phyloP scores from a whole-genome alignment of 1,284 basidiomycete genomes.

The Moniliophthora roreri region DNA sequence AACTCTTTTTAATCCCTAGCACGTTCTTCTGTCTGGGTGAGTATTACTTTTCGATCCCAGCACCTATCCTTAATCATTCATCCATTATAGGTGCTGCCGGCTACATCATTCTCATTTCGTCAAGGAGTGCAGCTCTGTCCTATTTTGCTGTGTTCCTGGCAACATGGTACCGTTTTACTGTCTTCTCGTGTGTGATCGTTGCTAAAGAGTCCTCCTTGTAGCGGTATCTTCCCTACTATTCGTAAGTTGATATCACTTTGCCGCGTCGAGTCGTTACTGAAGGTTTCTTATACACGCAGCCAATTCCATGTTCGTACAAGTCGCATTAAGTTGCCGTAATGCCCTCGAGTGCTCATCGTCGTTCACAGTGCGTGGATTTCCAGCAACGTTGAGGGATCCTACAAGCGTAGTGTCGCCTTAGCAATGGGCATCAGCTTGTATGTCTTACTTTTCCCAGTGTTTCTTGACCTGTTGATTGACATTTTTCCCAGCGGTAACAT shows the following conservation, averaged over 20 bases:
- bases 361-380: slow-evolving; percentile 61
- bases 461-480: no score
- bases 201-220: slow-evolving; percentile 23
- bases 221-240: slow-evolving; percentile 73
- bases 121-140: slow-evolving; percentile 60
- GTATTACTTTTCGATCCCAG: neutral
- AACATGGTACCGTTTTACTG: slow-evolving; percentile 41
- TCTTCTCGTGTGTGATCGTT: neutral
- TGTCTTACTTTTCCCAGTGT: no score
- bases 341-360: neutral
- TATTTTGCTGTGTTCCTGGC: slow-evolving; percentile 73
- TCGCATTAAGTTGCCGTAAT: no score
- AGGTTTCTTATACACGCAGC: slow-evolving; percentile 35
- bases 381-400: slow-evolving; percentile 73
- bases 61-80: slow-evolving; percentile 9
- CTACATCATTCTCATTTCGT: slow-evolving; percentile 69
- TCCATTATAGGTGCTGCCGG: slow-evolving; percentile 42
- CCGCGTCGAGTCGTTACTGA: neutral
- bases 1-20: slow-evolving; percentile 23
- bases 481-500: slow-evolving; percentile 59
- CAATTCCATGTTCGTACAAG: slow-evolving; percentile 51
- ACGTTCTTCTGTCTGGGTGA: slow-evolving; percentile 38
- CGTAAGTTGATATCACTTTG: slow-evolving; percentile 38
- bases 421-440: slow-evolving; percentile 70
- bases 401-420: slow-evolving; percentile 73